Evolutionary conservation across 2,329 filamentous ascomycete species (phyloP).

Genomic region (Paecilomyces variotii): DNA sequence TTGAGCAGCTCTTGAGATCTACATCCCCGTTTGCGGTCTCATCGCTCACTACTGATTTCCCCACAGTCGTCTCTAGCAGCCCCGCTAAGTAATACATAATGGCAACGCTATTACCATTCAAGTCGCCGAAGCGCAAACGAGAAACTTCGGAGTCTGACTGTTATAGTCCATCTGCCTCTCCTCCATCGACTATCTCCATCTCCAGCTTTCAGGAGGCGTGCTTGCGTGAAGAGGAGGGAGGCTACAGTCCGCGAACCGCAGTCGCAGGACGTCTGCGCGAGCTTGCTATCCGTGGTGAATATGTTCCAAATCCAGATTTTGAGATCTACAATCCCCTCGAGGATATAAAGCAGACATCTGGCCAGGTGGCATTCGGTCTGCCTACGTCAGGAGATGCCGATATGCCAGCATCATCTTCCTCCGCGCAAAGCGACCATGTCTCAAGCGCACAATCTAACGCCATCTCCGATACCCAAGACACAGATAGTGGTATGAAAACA

Average conservation of each 20-base stretch:
- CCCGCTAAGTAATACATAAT: conserved; percentile 19
- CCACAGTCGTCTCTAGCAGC: conserved; percentile 7
- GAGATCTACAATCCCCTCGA: conserved; percentile 9
- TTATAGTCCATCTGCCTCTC: conserved; percentile 23
- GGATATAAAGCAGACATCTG: conserved; percentile 3
- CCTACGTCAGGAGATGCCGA: conserved; percentile 4
- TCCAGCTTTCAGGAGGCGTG: conserved; percentile 22
- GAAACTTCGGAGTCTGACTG: conserved; percentile 22
- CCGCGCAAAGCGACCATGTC: conserved; percentile 4
- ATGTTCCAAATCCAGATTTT: conserved; percentile 9
- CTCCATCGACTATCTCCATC: conserved; percentile 23
- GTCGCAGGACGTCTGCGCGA: conserved; percentile 33
- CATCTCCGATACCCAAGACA: not conserved
- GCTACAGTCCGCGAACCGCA: conserved; percentile 30
- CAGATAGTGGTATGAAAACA: not conserved
- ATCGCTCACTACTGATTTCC: not conserved
- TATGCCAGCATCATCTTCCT: conserved; percentile 14
- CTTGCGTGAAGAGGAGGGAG: conserved; percentile 23
- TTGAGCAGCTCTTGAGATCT: not conserved
- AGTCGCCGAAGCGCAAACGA: conserved; percentile 29
- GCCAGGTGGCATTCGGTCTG: conserved; percentile 9
- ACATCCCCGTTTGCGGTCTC: not conserved
- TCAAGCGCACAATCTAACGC: conserved; percentile 1
- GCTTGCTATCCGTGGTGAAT: conserved; percentile 30
- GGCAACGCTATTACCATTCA: conserved; percentile 18